Percentiles rank a stretch among this genome's conserved stretches.
Evolutionary conservation across 345 rosid species (phyloP).

Genomic region (Eucalyptus tenuipes): DNA sequence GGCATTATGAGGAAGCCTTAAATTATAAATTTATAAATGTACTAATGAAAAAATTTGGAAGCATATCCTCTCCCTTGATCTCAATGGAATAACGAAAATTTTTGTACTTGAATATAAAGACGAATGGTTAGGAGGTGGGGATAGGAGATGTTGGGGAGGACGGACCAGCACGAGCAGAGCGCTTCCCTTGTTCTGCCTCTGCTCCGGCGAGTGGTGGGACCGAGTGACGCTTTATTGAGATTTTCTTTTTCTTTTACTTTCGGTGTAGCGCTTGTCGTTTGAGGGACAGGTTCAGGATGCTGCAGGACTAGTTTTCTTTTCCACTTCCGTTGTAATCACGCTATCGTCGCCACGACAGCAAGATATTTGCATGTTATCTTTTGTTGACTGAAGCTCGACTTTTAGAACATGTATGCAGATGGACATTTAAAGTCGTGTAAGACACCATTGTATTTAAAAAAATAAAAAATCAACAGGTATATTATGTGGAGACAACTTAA

Average conservation of each 20-base stretch:
- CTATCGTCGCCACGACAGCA: background rate
- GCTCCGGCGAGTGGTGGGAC: no score
- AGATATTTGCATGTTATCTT: background rate
- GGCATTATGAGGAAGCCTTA: background rate
- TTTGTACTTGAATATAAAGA: background rate
- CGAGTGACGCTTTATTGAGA: no score
- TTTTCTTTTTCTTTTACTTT: no score
- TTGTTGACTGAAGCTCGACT: background rate
- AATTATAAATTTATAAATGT: background rate
- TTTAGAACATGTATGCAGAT: background rate
- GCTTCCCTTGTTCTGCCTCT: no score
- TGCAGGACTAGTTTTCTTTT: no score
- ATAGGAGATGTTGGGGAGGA: background rate
- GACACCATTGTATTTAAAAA: no score
- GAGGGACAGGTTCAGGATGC: no score
- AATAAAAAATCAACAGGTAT: no score
- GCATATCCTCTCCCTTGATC: no score
- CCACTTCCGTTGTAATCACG: background rate
- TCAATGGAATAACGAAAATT: no score
- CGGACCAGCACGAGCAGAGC: background rate
- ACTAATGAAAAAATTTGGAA: no score
- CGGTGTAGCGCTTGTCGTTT: background rate
- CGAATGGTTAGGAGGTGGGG: background rate
- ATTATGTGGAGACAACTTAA: background rate
- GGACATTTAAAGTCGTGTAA: background rate